These are phyloP conservation scores for Cicer judaicum DNA, from an alignment of 306 rosid species.

Conservation along the genomic window DNA sequence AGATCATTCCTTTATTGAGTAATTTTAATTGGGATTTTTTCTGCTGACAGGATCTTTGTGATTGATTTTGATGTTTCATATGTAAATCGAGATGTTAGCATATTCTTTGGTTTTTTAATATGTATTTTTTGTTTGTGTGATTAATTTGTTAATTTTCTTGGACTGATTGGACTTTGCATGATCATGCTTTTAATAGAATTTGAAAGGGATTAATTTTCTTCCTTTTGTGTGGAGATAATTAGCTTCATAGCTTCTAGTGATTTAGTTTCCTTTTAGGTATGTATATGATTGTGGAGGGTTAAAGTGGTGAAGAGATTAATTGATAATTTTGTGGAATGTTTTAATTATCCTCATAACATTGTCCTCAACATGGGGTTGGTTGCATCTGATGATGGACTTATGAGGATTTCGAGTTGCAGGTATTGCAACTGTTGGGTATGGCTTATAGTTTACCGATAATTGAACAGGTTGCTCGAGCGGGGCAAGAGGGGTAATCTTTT, in stretches of 20 bases:
- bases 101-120: background rate
- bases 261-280: conserved; percentile 21
- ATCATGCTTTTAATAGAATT: conserved; percentile 7
- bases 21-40: conserved; percentile 12
- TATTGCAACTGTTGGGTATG: no score
- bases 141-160: conserved; percentile 39
- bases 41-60: conserved; percentile 46
- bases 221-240: conserved; percentile 9
- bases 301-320: conserved; percentile 7
- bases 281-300: background rate
- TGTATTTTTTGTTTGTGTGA: conserved; percentile 9
- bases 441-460: no score
- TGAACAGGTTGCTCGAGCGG: no score
- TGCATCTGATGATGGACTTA: conserved; percentile 21
- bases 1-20: conserved; percentile 40
- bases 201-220: conserved; percentile 33
- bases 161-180: conserved; percentile 49
- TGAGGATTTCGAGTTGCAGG: conserved; percentile 17
- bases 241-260: conserved; percentile 16
- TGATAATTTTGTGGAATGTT: conserved; percentile 25
- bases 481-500: no score
- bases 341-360: conserved; percentile 18
- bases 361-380: conserved; percentile 26
- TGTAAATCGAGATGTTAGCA: conserved; percentile 52
- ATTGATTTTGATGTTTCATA: conserved; percentile 33